Percentiles rank a stretch among this genome's conserved stretches.
These are phyloP conservation scores for Hyaloscypha finlandica DNA, from an alignment of 495 filamentous ascomycete species.

Conservation along the genomic window DNA sequence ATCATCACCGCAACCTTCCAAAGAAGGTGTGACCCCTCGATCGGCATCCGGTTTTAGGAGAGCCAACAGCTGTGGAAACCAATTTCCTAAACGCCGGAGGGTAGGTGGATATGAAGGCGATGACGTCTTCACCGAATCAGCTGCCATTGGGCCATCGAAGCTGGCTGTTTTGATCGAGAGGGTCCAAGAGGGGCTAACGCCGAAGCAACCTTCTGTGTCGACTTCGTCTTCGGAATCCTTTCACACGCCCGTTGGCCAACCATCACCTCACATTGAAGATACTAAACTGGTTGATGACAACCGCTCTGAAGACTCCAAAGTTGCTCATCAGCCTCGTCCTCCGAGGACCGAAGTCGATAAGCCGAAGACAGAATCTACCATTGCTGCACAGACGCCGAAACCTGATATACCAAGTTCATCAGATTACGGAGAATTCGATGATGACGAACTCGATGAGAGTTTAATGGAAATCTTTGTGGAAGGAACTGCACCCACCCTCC, in stretches of 20 bases:
- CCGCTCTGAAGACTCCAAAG: background rate
- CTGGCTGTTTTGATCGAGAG: constrained; percentile 64
- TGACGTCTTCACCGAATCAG: constrained; percentile 35
- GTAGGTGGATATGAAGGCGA: constrained; percentile 41
- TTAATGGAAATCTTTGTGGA: constrained; percentile 17
- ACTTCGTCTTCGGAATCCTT: background rate
- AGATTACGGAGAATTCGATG: constrained; percentile 56
- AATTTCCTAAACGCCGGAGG: constrained; percentile 62
- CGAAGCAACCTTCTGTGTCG: constrained; percentile 12
- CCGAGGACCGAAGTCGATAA: background rate
- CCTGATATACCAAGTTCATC: constrained; percentile 41
- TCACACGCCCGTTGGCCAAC: background rate
- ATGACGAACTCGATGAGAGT: constrained; percentile 59
- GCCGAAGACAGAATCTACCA: background rate
- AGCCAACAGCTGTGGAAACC: constrained; percentile 69
- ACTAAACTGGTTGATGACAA: background rate
- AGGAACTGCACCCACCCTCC: background rate
- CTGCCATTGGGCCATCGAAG: constrained; percentile 43
- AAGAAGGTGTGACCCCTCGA: constrained; percentile 43
- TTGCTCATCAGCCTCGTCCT: background rate
- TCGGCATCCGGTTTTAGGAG: constrained; percentile 60
- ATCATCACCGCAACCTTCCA: constrained; percentile 65
- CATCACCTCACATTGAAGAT: background rate
- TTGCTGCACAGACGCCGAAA: constrained; percentile 7
- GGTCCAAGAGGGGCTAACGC: constrained; percentile 62